Evolutionary conservation across 2,329 filamentous ascomycete species (phyloP).

Genomic region (Teratosphaeria viscida): DNA sequence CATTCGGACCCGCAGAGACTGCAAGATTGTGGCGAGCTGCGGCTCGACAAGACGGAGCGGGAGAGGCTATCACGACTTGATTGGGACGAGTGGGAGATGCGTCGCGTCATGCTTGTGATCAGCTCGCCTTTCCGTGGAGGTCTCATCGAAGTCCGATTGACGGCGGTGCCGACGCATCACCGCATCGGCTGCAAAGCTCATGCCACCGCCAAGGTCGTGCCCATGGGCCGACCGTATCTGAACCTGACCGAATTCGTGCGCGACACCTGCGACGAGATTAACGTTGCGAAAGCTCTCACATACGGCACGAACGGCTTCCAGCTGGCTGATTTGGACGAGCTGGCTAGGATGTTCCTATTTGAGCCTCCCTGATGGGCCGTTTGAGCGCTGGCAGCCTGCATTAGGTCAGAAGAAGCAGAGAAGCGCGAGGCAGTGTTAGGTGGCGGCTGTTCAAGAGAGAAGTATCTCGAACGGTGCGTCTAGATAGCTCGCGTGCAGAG

Average conservation of each 20-base stretch:
- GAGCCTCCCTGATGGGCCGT: too few species aligned
- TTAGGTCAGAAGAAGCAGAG: too few species aligned
- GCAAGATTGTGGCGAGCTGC: background rate
- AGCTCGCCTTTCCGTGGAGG: background rate
- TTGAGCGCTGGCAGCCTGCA: too few species aligned
- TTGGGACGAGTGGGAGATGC: background rate
- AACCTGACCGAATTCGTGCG: background rate
- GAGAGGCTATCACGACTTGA: background rate
- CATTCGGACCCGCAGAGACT: background rate
- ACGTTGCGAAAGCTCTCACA: background rate
- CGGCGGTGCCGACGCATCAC: background rate
- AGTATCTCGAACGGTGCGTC: too few species aligned
- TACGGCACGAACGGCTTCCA: background rate
- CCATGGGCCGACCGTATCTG: background rate
- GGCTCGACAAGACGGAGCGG: background rate
- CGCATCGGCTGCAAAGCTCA: background rate
- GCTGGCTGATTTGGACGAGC: background rate
- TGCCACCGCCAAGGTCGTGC: background rate
- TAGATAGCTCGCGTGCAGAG: too few species aligned
- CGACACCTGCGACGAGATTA: background rate
- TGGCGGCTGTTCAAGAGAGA: too few species aligned
- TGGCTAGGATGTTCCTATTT: background rate
- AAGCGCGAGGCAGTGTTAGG: too few species aligned
- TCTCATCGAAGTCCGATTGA: background rate
- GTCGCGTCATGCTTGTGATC: background rate